Percentiles rank a stretch among this genome's conserved stretches.
Conservation (phyloP, 306 rosid species). For the Pueraria montana region DNA sequence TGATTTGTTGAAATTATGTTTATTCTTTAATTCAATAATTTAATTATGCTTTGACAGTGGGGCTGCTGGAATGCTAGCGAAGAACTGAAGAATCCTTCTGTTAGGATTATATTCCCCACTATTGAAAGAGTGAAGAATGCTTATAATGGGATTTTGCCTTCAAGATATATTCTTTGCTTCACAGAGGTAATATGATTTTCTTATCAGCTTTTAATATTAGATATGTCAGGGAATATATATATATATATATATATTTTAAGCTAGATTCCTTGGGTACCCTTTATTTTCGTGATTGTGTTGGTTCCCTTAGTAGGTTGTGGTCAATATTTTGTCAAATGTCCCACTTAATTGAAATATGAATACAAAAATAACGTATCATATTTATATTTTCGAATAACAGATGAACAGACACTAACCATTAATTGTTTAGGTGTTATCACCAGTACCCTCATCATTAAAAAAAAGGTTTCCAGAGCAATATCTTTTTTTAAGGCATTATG, state of each 20-base stretch:
- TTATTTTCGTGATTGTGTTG: neutral
- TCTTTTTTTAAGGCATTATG: neutral
- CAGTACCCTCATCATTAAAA: neutral
- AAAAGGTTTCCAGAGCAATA: neutral
- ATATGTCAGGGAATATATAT: neutral
- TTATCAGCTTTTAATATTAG: conserved; percentile 27
- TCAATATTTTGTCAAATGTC: conserved; percentile 21
- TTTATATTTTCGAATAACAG: conserved; percentile 26
- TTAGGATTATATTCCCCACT: conserved; percentile 77
- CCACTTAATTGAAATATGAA: conserved; percentile 22
- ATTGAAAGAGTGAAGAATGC: conserved; percentile 75
- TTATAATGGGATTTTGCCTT: conserved; percentile 65
- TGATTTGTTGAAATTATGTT: conserved; percentile 18
- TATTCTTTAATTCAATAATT: conserved; percentile 42
- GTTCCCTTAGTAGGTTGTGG: conserved; percentile 6
- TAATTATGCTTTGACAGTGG: conserved; percentile 69
- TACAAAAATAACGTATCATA: conserved; percentile 18
- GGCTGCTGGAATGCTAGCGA: conserved; percentile 81
- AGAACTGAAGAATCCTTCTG: conserved; percentile 75
- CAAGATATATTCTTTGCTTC: conserved; percentile 82
- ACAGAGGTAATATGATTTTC: conserved; percentile 68
- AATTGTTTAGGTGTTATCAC: neutral
- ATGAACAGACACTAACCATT: neutral
- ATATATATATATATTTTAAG: neutral
- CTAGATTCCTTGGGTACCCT: conserved; percentile 27